These are phyloP conservation scores for Hyphopichia wangnamkhiaoensis DNA, from an alignment of 1,139 yeast genomes.

Conservation along the genomic window DNA sequence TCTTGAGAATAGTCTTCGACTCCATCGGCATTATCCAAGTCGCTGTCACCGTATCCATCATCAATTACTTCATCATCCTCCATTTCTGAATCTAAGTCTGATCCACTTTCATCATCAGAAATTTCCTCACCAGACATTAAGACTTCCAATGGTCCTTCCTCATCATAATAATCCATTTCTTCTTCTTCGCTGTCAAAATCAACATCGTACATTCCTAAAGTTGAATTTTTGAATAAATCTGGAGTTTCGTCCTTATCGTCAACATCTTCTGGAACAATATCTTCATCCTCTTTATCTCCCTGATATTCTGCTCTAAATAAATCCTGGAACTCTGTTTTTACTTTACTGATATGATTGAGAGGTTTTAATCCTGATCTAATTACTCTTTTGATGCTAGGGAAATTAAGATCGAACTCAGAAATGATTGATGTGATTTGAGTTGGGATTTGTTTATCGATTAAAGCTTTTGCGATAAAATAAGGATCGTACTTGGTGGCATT, in stretches of 20 bases:
- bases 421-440: slow-evolving; percentile 56
- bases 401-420: slow-evolving; percentile 68
- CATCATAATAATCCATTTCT: slow-evolving; percentile 31
- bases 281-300: slow-evolving; percentile 53
- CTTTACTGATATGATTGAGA: slow-evolving; percentile 60
- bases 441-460: slow-evolving; percentile 69
- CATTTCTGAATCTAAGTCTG: slow-evolving; percentile 18
- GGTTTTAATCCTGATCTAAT: slow-evolving; percentile 61
- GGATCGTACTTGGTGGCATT: slow-evolving; percentile 56
- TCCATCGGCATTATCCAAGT: slow-evolving; percentile 15
- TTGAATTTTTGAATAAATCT: slow-evolving; percentile 81
- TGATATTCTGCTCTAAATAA: slow-evolving; percentile 48
- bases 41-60: slow-evolving; percentile 11
- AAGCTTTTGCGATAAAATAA: slow-evolving; percentile 59
- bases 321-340: slow-evolving; percentile 59
- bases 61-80: slow-evolving; percentile 15
- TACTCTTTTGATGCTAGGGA: slow-evolving; percentile 63
- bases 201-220: slow-evolving; percentile 91
- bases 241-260: slow-evolving; percentile 81
- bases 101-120: slow-evolving; percentile 18
- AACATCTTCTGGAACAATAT: slow-evolving; percentile 52
- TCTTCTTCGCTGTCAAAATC: slow-evolving; percentile 68
- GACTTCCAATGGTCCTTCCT: slow-evolving; percentile 37
- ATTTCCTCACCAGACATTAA: slow-evolving; percentile 34
- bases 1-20: slow-evolving; percentile 21